Conservation (phyloP, 345 rosid species). For the Acer saccharum region DNA sequence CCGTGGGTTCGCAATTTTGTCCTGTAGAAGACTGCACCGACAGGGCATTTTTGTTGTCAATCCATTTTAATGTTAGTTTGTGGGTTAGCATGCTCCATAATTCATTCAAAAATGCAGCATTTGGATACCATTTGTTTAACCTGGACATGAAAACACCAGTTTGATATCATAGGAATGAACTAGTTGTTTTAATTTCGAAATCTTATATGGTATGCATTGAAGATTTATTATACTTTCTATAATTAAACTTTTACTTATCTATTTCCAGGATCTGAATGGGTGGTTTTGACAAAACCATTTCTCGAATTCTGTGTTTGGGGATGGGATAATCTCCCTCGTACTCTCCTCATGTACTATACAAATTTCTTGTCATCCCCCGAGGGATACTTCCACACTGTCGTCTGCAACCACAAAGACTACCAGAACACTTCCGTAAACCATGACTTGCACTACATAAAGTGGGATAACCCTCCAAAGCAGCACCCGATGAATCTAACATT, state of each 20-base stretch:
- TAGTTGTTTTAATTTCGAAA: not conserved
- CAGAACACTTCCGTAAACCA: slow-evolving; percentile 89
- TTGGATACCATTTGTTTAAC: not conserved
- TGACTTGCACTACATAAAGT: slow-evolving; percentile 71
- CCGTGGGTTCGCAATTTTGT: not conserved
- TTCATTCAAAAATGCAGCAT: not conserved
- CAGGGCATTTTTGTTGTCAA: not conserved
- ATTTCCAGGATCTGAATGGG: slow-evolving; percentile 74
- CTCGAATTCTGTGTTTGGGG: slow-evolving; percentile 92
- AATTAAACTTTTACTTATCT: not conserved
- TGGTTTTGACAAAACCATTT: slow-evolving; percentile 73
- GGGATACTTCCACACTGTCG: slow-evolving; percentile 90
- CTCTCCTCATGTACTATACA: slow-evolving; percentile 85
- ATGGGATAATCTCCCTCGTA: slow-evolving; percentile 97
- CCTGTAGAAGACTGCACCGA: not conserved
- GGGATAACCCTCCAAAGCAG: slow-evolving; percentile 84
- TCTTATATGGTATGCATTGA: not conserved
- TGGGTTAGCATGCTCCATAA: not conserved
- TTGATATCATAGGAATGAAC: not conserved
- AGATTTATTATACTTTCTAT: not conserved
- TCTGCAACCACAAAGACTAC: slow-evolving; percentile 88
- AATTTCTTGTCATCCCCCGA: slow-evolving; percentile 80
- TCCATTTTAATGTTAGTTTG: not conserved
- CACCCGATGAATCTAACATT: slow-evolving; percentile 52
- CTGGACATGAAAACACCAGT: not conserved